Base-by-base conservation (phyloP, 345 rosid genomes). In the Triadica sebifera region DNA sequence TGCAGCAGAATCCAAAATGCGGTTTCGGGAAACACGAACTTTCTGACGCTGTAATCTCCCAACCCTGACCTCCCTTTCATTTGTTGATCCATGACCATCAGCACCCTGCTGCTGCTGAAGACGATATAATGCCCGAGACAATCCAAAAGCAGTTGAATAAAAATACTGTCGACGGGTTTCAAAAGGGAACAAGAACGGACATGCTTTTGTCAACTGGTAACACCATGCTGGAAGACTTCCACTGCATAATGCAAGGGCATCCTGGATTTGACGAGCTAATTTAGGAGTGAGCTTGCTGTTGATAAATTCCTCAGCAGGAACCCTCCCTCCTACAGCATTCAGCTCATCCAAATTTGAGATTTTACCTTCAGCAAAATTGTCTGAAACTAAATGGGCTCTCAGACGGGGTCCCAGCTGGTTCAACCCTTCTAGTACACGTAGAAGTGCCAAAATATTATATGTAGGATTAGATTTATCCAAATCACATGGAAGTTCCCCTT, bases 41-140 rank as follows among this genome's bases (percentile, higher is more conserved):
- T 96, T 96, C 80, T 96, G 99, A 64, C 99, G 97, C 69, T 96
- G 98, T 76, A 96, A 76, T 75, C 99, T 91, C 74, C 97, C 99
- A 81, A 93, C 91, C 74, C 98, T 87, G 72, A 90, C 85, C 83
- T 96, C 99, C 82, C 99, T 86, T 72, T 93, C 99, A 81, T 84
- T 89, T 65, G 85, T 77, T 65, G 90, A 87, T 68, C 96, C 97
- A 77, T 86, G 86, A 71, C 97, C 97, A 71, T 96, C 98, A 80
- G 97, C 97, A 82, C 99, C 97, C 84, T 96, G 99, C 81, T 91
- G 97, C 91, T 96, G 99, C 87, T 96, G 99, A 51, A 93, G 93
- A 70, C 98, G 99, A 80, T 87, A 82, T 78, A 96, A 83, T 29
- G 99, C 99, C 72, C 99, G 97, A 57, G 99, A 96, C 76, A 96